A percentile compares a stretch with the other conserved stretches of the same genome.
These are phyloP conservation scores for Talaromyces albobiverticillius DNA, from an alignment of 2,329 filamentous ascomycete species.

Conservation along the genomic window DNA sequence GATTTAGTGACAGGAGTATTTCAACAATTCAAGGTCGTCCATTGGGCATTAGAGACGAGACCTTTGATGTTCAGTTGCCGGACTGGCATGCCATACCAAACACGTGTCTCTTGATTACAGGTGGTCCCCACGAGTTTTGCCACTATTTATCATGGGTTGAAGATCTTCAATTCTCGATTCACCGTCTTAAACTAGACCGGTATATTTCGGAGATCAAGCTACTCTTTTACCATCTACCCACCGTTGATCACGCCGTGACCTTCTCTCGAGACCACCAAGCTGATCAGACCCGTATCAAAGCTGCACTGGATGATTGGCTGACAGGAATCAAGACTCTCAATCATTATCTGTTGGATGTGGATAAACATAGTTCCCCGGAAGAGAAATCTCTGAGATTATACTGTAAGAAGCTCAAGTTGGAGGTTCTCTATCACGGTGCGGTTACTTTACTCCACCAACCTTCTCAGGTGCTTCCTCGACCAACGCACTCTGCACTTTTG, in stretches of 20 bases:
- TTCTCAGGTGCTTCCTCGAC: conserved; percentile 32
- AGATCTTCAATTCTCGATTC: conserved; percentile 22
- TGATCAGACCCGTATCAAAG: conserved; percentile 20
- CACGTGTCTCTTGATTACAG: neutral
- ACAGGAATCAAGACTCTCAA: conserved; percentile 9
- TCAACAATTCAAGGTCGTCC: conserved; percentile 39
- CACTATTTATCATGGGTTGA: conserved; percentile 14
- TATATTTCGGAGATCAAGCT: conserved; percentile 28
- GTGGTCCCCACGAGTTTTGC: neutral
- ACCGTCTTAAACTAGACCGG: conserved; percentile 26
- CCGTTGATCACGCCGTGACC: conserved; percentile 16
- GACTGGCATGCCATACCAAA: conserved; percentile 12
- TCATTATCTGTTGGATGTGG: neutral
- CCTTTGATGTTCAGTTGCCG: conserved; percentile 32
- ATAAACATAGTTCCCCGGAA: neutral
- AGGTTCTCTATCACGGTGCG: conserved; percentile 31
- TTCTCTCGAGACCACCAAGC: conserved; percentile 21
- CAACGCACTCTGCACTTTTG: conserved; percentile 26
- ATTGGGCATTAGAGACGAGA: conserved; percentile 37
- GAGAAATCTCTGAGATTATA: conserved; percentile 7
- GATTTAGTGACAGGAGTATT: conserved; percentile 26
- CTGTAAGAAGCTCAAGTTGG: conserved; percentile 24
- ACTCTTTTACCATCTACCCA: conserved; percentile 26
- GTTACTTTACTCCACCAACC: conserved; percentile 37
- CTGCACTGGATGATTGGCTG: conserved; percentile 23